Evolutionary conservation across 768 basidiomycete species (phyloP).

Genomic region (Lactarius hatsudake): DNA sequence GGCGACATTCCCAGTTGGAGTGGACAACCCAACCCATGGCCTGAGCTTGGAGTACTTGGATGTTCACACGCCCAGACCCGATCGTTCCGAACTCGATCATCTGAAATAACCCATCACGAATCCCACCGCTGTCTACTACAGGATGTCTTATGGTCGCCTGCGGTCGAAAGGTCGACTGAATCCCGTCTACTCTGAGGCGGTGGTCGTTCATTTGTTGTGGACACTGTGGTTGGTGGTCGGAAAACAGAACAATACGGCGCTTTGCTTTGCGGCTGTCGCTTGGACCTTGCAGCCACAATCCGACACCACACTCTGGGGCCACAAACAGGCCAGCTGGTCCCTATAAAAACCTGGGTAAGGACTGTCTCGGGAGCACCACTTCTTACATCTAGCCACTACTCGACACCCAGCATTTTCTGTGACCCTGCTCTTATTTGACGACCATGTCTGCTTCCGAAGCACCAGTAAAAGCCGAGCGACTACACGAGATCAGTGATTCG

Average conservation of each 20-base stretch:
- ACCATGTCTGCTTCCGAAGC: conserved; percentile 2
- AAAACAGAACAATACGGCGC: background rate
- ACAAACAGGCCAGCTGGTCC: background rate
- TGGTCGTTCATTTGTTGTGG: background rate
- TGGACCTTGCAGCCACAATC: background rate
- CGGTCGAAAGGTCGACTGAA: too few relatives aligned
- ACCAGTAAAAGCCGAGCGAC: background rate
- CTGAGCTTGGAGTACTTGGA: too few relatives aligned
- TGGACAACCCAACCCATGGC: too few relatives aligned
- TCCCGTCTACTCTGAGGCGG: too few relatives aligned
- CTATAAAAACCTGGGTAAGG: background rate
- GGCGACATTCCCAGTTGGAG: too few relatives aligned
- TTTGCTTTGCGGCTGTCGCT: background rate
- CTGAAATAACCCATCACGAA: too few relatives aligned
- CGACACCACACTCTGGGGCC: background rate
- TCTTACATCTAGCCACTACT: background rate
- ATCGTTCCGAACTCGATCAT: too few relatives aligned
- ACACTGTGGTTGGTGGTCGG: background rate
- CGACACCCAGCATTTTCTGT: background rate
- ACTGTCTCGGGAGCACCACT: background rate
- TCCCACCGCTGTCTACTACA: too few relatives aligned
- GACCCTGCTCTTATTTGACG: background rate
- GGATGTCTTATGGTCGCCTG: too few relatives aligned
- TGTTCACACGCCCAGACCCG: too few relatives aligned
- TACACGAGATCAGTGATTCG: background rate